Percentiles rank a stretch among this genome's conserved stretches.
These are phyloP conservation scores for Pyrenophora tritici-repentis DNA, from an alignment of 2,329 filamentous ascomycete genomes.

Conservation along the genomic window DNA sequence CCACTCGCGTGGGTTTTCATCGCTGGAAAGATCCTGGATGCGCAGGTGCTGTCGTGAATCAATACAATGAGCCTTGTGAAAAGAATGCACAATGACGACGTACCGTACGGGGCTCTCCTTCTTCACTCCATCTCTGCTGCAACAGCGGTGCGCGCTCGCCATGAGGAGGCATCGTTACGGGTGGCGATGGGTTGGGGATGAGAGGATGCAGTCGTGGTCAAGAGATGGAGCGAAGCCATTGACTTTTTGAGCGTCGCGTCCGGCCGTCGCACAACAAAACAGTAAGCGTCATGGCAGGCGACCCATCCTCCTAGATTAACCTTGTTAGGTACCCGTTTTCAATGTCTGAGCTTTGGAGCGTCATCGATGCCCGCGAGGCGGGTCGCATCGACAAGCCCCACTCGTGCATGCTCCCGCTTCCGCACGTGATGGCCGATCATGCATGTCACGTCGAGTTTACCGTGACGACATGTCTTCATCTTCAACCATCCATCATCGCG, in stretches of 20 bases:
- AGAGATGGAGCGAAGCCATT: neutral
- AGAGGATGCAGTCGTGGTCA: neutral
- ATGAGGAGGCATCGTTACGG: constrained; percentile 22
- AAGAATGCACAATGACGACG: constrained; percentile 5
- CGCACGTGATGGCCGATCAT: neutral
- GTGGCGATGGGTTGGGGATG: neutral
- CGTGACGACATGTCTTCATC: neutral
- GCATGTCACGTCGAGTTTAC: too few relatives aligned
- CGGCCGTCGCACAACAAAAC: neutral
- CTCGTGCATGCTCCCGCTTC: constrained; percentile 1
- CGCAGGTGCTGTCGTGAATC: constrained; percentile 28
- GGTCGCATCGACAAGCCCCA: neutral
- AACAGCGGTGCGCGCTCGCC: constrained; percentile 50
- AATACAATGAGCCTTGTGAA: neutral
- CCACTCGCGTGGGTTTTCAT: constrained; percentile 56
- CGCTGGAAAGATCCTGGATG: constrained; percentile 40
- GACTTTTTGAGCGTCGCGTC: neutral
- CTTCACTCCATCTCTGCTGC: constrained; percentile 34
- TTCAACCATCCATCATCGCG: neutral
- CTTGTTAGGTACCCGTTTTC: constrained; percentile 7
- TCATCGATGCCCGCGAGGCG: constrained; percentile 15
- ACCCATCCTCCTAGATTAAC: neutral
- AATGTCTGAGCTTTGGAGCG: constrained; percentile 8
- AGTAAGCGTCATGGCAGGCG: constrained; percentile 12
- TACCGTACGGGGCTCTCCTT: constrained; percentile 43